Evolutionary conservation across 208 protist species (phyloP).

Genomic region (Endotrypanum monterogeii): DNA sequence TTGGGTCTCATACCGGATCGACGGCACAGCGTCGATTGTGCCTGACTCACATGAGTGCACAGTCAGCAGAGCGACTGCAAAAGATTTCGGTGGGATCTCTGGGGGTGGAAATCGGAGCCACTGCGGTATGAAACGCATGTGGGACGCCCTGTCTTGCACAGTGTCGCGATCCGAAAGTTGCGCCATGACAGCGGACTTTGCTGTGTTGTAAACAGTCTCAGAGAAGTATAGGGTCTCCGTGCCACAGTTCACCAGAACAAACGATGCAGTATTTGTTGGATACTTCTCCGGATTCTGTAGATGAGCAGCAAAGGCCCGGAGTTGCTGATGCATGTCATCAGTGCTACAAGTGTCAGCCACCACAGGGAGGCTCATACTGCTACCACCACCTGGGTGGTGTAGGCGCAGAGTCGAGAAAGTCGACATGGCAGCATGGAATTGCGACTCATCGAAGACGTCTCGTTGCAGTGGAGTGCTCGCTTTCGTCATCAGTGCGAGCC

Average conservation of each 20-base stretch:
- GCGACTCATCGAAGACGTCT: slow-evolving; percentile 40
- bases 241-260: slow-evolving; percentile 50
- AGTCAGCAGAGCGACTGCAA: slow-evolving; percentile 34
- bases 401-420: slow-evolving; percentile 1
- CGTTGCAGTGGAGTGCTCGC: slow-evolving; percentile 46
- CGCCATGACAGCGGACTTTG: neutral
- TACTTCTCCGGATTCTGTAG: slow-evolving; percentile 10
- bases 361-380: slow-evolving; percentile 11
- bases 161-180: neutral
- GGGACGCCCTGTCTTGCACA: neutral
- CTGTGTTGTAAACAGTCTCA: slow-evolving; percentile 19
- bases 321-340: slow-evolving; percentile 31
- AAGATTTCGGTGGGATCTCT: slow-evolving; percentile 40
- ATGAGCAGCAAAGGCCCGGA: slow-evolving; percentile 19
- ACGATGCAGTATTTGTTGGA: slow-evolving; percentile 13
- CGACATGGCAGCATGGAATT: slow-evolving; percentile 39
- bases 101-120: slow-evolving; percentile 56
- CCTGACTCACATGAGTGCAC: neutral
- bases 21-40: neutral
- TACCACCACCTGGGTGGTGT: neutral
- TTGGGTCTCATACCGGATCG: slow-evolving; percentile 42
- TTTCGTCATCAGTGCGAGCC: slow-evolving; percentile 37
- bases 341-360: slow-evolving; percentile 32
- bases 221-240: slow-evolving; percentile 44
- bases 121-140: slow-evolving; percentile 8